A percentile compares a stretch with the other conserved stretches of the same genome.
phyloP scores from a whole-genome alignment of 805 yeast species.

The Brettanomyces naardenensis region DNA sequence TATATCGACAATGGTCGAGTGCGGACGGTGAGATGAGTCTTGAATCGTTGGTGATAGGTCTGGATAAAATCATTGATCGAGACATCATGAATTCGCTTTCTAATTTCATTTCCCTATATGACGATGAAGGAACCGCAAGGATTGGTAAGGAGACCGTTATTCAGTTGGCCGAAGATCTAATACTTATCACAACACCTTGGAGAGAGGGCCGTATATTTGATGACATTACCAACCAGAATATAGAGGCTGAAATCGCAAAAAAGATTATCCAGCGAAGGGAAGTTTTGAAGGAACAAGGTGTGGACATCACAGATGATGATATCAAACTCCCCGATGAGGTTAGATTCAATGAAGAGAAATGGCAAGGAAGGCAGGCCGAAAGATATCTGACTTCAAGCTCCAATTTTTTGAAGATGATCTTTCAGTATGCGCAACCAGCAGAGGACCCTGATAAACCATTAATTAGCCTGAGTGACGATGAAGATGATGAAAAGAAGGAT shows the following conservation, averaged over 20 bases:
- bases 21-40: constrained; percentile 54
- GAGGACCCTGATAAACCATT: constrained; percentile 35
- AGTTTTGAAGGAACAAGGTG: constrained; percentile 23
- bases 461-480: constrained; percentile 36
- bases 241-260: constrained; percentile 64
- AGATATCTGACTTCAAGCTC: constrained; percentile 84
- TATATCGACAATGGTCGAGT: constrained; percentile 66
- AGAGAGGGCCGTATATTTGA: constrained; percentile 67
- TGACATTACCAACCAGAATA: constrained; percentile 48
- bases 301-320: constrained; percentile 26
- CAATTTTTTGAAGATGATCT: constrained; percentile 76
- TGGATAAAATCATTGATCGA: constrained; percentile 57
- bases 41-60: constrained; percentile 63
- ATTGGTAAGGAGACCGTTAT: constrained; percentile 75
- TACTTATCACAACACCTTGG: constrained; percentile 80
- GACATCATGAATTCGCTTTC: constrained; percentile 77
- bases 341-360: constrained; percentile 52
- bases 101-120: constrained; percentile 73
- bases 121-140: constrained; percentile 46
- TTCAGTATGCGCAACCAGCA: constrained; percentile 79
- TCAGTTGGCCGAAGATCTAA: constrained; percentile 78
- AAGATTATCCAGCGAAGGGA: constrained; percentile 38
- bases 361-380: constrained; percentile 60
- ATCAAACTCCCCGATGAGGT: constrained; percentile 51
- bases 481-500: constrained; percentile 9